Base-by-base conservation (phyloP, 2,329 filamentous ascomycete genomes). In the Sordariomycetes sp. region DNA sequence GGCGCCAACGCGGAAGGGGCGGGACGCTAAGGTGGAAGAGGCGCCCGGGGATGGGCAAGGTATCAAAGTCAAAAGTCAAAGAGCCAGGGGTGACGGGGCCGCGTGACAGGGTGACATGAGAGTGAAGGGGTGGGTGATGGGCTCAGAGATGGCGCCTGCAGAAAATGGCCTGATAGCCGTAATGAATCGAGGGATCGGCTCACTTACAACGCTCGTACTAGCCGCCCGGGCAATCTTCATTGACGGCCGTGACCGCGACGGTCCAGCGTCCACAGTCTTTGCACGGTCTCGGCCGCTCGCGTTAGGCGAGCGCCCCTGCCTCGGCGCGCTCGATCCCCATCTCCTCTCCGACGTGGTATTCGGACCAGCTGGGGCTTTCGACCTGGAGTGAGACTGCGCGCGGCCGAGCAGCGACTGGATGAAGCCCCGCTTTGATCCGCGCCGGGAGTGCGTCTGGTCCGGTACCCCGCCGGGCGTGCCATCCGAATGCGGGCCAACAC, bases 201-300 rank as follows among this genome's bases (percentile, higher is more conserved):
- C 39, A 56, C 54, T 56, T 56, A 56, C 54, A 56, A 42, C 24
- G 20, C 24, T 32, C 32, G 53, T 55, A 20, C 54, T 42, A 20
- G 39, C 25, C 10, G 28, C 17, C 13, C 54, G 39, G 28, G 54
- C 17, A 10, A 35, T 51, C 20, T 51, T 51, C 20, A 17, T n/a
- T 12, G 35, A n/a, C 39, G 54, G 39, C 24, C 39, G 54, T 12
- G 55, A 39, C 12, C n/a, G 28, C 32, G 65, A 24, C n/a, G 45
- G 4, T n/a, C 35, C 48, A 15, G 45, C 25, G 6, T 6, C 39
- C n/a, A 45, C 39, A 7, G 39, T 45, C 10, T 45, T 45, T 17
- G 39, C 39, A 15, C 39, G 39, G 39, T 15, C 15, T 13, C 8
- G 39, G 15, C 39, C 39, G n/a, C 13, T 32, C 12, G 6, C 12